Evolutionary conservation across 257 asterid species (phyloP), one percentile per base, ranked within the genome.

Genomic region (Verbascum thapsus): DNA sequence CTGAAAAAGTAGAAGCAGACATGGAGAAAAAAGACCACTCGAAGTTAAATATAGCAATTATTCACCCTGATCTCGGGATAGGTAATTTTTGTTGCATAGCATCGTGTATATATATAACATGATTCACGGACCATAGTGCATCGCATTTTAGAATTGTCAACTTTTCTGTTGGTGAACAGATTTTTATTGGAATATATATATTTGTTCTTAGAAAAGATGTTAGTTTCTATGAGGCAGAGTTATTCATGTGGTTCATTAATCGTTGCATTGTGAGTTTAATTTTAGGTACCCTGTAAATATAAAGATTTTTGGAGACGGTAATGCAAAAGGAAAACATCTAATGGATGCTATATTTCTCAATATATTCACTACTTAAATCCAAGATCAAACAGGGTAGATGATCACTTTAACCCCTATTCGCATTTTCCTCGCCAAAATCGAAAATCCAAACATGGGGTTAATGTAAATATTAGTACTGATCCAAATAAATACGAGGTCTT

Each of bases 61-160:
- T 83, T 68, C 90, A 83, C 51, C 90, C 90, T 41, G 87, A 83
- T 80, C 87, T 83, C 54, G 90, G 90, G 60, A 80, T 83, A 63
- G 90, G 87, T 80, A 72, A 18, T 6, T 61, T 38, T 37, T 10
- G 20, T 44, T 4, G 15, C 41, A 20, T 37, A 52, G 4, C 23
- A 8, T 44, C 44, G 1, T 15, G 3, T 57, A 5, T 8, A 8
- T n/a, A 12, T 10, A 38, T 9, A 9, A 18, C 39, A 17, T 12
- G 2, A 15, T 32, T 20, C 20, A 7, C 47, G 3, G 1, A 20
- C 39, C 10, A 10, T 34, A 5, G 11, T 32, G 11, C 16, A 16
- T 32, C 16, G 7, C 17, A 10, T 11, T 22, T 2, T 1, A 6
- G 40, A 30, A n/a, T 40, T 47, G n/a, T 18, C 34, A 6, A 13